Evolutionary conservation across 208 protist species (phyloP).

Genomic region (Trypanosoma scelopori): DNA sequence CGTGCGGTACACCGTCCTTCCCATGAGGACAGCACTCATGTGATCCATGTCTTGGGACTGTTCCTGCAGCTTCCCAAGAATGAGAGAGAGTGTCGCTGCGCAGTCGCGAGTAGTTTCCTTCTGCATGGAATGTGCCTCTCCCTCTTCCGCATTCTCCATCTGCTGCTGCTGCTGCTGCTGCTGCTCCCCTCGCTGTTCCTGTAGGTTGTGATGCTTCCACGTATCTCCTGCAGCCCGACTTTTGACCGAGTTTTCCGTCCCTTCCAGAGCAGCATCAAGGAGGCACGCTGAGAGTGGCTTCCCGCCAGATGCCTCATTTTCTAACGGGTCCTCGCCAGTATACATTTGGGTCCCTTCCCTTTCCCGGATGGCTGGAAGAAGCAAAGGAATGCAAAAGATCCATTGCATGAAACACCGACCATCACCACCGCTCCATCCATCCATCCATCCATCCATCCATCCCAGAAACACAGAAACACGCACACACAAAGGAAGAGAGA

Average conservation of each 20-base stretch:
- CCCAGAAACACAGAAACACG: too few species aligned
- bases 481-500: too few species aligned
- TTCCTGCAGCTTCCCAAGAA: conserved; percentile 20
- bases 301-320: not conserved
- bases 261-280: too few species aligned
- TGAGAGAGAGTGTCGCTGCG: conserved; percentile 1
- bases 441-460: too few species aligned
- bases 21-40: conserved; percentile 3
- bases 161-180: not conserved
- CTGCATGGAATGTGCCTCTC: too few species aligned
- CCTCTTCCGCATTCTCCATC: not conserved
- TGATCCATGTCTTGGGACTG: conserved; percentile 14
- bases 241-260: too few species aligned
- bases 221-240: not conserved
- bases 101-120: too few species aligned
- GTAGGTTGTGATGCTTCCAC: not conserved
- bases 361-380: too few species aligned
- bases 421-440: too few species aligned
- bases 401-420: too few species aligned
- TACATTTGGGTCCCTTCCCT: not conserved
- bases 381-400: too few species aligned
- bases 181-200: not conserved
- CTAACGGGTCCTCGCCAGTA: not conserved
- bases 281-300: conserved; percentile 14
- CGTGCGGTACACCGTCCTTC: conserved; percentile 6